Evolutionary conservation across 164 flowering plant species (phyloP), one percentile per base, ranked within the genome.

Genomic region (Umbilicus rupestris): DNA sequence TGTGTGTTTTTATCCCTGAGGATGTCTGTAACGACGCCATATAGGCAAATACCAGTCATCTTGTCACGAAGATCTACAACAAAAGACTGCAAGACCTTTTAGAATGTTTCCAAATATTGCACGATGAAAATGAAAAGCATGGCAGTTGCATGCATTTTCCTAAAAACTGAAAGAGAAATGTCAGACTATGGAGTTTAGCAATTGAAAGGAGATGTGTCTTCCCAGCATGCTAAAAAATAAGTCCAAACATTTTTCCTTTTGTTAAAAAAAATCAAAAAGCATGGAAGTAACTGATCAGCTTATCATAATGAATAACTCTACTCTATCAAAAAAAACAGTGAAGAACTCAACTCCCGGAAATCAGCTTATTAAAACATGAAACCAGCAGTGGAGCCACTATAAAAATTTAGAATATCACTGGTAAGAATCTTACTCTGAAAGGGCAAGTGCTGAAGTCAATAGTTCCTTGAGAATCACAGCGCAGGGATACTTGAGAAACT

Each of bases 371-470:
- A 14, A 11, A 52, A 8, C 11, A 2, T 24, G 19, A 55, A 55
- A 1, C 29, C 28, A 50, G 28, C 29, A 50, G 57, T 22, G 3
- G 11, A 22, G 29, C 15, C 20, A 49, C n/a, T 12, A 14, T 26
- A 6, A 9, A 45, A 9, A 37, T 14, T 16, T 24, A 35, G 15
- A 49, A 26, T 52, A 46, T 45, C 8, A 35, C 24, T 9, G 4
- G 37, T 35, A 20, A 7, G 7, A 64, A 69, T 79, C 95, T 85
- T 76, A 91, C 98, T 67, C 74, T 85, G 68, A 86, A 85, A 69
- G 98, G 98, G 79, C 83, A 94, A 73, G 78, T 77, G 68, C 93
- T 89, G 81, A 86, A 94, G 77, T 94, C 97, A 77, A 94, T 79
- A 5, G 90, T 82, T 39, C 97, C 98, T 46, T 78, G 89, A 72